Conservation (phyloP, 768 basidiomycete species). For the Boletus tomentosulus region DNA sequence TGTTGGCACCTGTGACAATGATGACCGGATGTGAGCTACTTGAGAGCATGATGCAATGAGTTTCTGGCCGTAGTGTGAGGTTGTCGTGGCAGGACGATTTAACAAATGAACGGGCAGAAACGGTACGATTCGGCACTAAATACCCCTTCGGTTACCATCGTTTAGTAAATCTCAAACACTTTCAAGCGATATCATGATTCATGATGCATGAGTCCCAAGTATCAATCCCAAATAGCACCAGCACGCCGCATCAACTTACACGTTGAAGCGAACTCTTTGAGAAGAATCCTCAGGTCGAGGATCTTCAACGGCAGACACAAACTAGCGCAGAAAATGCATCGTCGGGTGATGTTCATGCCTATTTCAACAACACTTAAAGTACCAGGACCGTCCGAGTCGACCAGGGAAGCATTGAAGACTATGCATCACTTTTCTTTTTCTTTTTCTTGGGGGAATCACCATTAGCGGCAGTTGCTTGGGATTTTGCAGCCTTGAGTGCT, state of each 20-base stretch:
- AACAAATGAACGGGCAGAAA: neutral
- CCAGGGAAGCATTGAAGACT: slow-evolving; percentile 9
- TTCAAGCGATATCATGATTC: too few relatives aligned
- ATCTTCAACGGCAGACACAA: too few relatives aligned
- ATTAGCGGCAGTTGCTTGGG: slow-evolving; percentile 38
- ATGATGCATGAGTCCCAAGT: too few relatives aligned
- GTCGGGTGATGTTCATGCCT: slow-evolving; percentile 1
- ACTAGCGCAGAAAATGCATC: neutral
- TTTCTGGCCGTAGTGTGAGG: neutral
- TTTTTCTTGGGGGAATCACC: slow-evolving; percentile 45
- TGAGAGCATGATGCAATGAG: slow-evolving; percentile 25
- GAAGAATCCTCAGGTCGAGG: too few relatives aligned
- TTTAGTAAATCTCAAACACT: too few relatives aligned
- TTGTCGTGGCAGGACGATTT: neutral
- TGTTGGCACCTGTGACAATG: slow-evolving; percentile 69
- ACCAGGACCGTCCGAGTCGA: neutral
- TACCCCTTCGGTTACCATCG: neutral
- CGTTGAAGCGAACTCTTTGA: too few relatives aligned
- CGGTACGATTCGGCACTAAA: neutral
- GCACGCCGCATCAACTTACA: too few relatives aligned
- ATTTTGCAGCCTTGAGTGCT: slow-evolving; percentile 74
- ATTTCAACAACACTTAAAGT: neutral
- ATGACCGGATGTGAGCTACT: slow-evolving; percentile 40
- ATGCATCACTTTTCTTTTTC: slow-evolving; percentile 34
- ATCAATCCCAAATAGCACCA: too few relatives aligned